phyloP scores from a whole-genome alignment of 1,284 basidiomycete genomes.

The Ceratobasidium sp. region DNA sequence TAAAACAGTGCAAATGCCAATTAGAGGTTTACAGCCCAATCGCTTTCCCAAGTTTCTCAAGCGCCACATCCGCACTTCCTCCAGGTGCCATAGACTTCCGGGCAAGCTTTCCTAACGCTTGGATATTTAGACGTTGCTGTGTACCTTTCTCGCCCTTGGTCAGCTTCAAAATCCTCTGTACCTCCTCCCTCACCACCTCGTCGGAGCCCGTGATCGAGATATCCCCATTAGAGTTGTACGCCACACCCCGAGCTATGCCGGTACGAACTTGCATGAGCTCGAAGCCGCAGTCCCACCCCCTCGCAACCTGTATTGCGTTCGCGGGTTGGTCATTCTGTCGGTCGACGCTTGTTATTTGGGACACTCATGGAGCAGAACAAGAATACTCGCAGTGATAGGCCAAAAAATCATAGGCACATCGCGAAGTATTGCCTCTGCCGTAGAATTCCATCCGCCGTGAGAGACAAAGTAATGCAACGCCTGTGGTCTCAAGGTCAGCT shows the following conservation, averaged over 20 bases:
- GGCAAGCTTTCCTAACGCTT: conserved; percentile 1
- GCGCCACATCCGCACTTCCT: conserved; percentile 20
- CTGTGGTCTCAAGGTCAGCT: neutral
- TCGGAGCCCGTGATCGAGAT: conserved; percentile 7
- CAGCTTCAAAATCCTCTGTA: neutral
- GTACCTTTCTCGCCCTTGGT: neutral
- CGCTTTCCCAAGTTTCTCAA: conserved; percentile 12
- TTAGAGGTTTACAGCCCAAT: neutral
- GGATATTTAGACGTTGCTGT: conserved; percentile 20
- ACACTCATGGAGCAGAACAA: neutral
- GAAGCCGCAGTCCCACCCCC: conserved; percentile 20
- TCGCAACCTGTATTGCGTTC: conserved; percentile 19
- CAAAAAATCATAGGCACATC: conserved; percentile 31
- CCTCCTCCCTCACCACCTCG: conserved; percentile 17
- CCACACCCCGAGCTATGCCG: neutral
- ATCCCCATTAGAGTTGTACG: conserved; percentile 4
- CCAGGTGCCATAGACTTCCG: neutral
- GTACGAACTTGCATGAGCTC: conserved; percentile 38
- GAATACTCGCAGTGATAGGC: conserved; percentile 16
- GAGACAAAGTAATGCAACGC: conserved; percentile 34
- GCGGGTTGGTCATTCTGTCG: conserved; percentile 16
- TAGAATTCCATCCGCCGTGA: too few species aligned
- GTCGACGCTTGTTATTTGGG: neutral
- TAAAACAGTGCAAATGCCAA: too few species aligned
- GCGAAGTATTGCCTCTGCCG: conserved; percentile 14